Conservation (phyloP, 192 early-diverging fungal genomes). For the Umbelopsis sp. region DNA sequence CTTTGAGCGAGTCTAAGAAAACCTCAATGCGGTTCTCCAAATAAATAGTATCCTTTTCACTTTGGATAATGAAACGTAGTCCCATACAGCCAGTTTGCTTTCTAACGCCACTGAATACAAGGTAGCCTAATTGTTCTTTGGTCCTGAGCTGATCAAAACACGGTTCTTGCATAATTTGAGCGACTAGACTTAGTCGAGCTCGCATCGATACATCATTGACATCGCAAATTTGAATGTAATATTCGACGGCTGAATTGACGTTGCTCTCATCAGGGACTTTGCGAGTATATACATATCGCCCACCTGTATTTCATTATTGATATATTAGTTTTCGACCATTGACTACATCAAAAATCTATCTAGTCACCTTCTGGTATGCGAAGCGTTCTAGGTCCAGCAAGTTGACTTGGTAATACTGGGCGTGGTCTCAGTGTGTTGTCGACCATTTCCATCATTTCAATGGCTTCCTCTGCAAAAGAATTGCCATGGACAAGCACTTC, state of each 20-base stretch:
- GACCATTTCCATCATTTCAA: conserved; percentile 62
- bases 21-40: conserved; percentile 72
- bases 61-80: conserved; percentile 80
- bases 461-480: conserved; percentile 66
- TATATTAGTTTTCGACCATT: background rate
- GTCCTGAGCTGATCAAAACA: conserved; percentile 91
- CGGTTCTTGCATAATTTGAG: conserved; percentile 82
- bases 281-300: conserved; percentile 38
- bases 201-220: conserved; percentile 55
- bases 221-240: conserved; percentile 71
- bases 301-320: background rate
- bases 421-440: conserved; percentile 61
- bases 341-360: too few species aligned
- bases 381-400: conserved; percentile 56
- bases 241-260: conserved; percentile 84
- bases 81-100: conserved; percentile 62
- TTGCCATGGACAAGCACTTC: conserved; percentile 93
- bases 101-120: conserved; percentile 56
- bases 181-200: conserved; percentile 58
- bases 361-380: conserved; percentile 49
- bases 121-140: conserved; percentile 78
- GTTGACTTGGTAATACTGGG: conserved; percentile 59
- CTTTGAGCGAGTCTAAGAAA: conserved; percentile 58
- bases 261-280: conserved; percentile 67
- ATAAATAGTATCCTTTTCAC: conserved; percentile 75